These are phyloP conservation scores for Apiotrichum gamsii DNA, from an alignment of 1,284 basidiomycete genomes.

Conservation along the genomic window DNA sequence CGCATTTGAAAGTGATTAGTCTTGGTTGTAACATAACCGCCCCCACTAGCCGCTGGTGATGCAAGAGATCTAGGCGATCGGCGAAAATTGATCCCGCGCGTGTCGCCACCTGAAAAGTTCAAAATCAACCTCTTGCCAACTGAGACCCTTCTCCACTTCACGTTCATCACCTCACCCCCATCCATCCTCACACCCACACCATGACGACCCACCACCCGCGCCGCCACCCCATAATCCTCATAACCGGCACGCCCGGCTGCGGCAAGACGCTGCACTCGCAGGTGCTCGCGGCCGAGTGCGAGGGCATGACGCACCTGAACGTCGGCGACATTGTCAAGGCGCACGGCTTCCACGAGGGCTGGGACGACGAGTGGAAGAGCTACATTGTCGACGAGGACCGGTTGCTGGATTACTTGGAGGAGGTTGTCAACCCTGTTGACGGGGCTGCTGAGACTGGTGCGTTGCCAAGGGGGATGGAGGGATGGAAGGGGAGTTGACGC, in stretches of 20 bases:
- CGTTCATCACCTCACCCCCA: not conserved
- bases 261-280: constrained; percentile 87
- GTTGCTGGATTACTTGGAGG: constrained; percentile 84
- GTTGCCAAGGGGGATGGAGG: constrained; percentile 10
- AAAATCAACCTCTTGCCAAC: not conserved
- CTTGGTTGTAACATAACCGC: too few relatives aligned
- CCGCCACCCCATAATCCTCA: constrained; percentile 69
- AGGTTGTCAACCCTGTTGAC: constrained; percentile 46
- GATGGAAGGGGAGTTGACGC: not conserved
- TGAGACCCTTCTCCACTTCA: not conserved
- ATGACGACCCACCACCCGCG: constrained; percentile 48
- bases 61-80: too few relatives aligned
- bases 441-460: constrained; percentile 38
- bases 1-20: too few relatives aligned
- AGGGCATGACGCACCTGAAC: constrained; percentile 67
- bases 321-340: constrained; percentile 85
- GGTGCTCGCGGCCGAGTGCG: constrained; percentile 53
- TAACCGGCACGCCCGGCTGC: constrained; percentile 70
- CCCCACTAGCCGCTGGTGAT: too few relatives aligned
- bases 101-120: constrained; percentile 8
- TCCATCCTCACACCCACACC: constrained; percentile 1
- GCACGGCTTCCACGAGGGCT: constrained; percentile 72
- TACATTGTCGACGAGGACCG: constrained; percentile 95
- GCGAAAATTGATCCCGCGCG: not conserved
- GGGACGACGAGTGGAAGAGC: constrained; percentile 88